Conservation (phyloP, 805 yeast species). For the Saturnispora galanensis region DNA sequence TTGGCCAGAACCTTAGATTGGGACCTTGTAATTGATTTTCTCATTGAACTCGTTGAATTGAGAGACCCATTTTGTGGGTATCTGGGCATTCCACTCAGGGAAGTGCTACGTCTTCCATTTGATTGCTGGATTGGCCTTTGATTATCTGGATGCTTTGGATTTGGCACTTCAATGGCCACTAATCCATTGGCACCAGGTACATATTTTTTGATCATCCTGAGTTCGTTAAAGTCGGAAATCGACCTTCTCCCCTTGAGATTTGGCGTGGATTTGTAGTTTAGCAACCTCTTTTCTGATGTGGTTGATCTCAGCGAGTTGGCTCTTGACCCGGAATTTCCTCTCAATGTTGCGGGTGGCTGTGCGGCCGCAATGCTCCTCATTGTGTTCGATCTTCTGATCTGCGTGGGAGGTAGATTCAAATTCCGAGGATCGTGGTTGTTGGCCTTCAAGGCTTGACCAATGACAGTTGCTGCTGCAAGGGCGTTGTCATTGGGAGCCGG, state of each 20-base stretch:
- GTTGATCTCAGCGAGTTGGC: slow-evolving; percentile 12
- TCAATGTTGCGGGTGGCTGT: slow-evolving; percentile 9
- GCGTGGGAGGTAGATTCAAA: slow-evolving; percentile 25
- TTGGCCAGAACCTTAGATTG: slow-evolving; percentile 10
- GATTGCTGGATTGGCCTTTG: background rate
- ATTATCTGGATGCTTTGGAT: slow-evolving; percentile 16
- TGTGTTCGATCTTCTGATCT: slow-evolving; percentile 19
- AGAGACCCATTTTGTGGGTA: background rate
- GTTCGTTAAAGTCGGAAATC: slow-evolving; percentile 14
- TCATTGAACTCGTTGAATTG: background rate
- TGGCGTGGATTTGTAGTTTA: slow-evolving; percentile 10
- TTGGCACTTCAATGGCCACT: slow-evolving; percentile 60
- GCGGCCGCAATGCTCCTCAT: slow-evolving; percentile 14
- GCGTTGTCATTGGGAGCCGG: slow-evolving; percentile 38
- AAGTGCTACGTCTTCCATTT: background rate
- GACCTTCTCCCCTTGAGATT: slow-evolving; percentile 11
- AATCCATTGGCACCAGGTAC: slow-evolving; percentile 69
- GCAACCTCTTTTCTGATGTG: slow-evolving; percentile 7
- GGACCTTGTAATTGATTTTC: slow-evolving; percentile 9
- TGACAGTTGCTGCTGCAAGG: slow-evolving; percentile 52
- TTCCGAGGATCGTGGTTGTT: slow-evolving; percentile 23
- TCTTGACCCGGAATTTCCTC: slow-evolving; percentile 10
- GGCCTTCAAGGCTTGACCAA: slow-evolving; percentile 39
- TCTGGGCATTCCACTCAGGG: background rate
- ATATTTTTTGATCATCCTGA: slow-evolving; percentile 53